These are phyloP conservation scores for Graphiopsis chlorocephala DNA, from an alignment of 2,329 filamentous ascomycete species.

Conservation along the genomic window DNA sequence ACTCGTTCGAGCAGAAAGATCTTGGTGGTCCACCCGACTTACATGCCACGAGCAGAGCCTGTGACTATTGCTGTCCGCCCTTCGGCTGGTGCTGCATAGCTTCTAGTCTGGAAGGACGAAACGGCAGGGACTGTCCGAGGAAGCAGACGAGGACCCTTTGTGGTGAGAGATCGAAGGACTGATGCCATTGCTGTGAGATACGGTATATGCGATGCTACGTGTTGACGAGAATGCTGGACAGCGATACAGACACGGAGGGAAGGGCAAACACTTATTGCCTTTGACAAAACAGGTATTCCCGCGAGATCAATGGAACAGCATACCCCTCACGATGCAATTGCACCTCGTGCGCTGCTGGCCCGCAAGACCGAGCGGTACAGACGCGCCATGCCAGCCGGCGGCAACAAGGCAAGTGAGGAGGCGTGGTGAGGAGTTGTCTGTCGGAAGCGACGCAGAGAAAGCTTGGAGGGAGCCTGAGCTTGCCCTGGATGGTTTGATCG, in stretches of 20 bases:
- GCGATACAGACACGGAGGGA: background rate
- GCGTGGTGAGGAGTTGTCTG: background rate
- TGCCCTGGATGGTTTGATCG: background rate
- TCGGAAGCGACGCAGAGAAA: background rate
- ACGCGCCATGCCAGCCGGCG: background rate
- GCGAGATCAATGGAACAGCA: background rate
- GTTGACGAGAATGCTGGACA: background rate
- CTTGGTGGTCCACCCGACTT: background rate
- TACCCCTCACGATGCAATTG: background rate
- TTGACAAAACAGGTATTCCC: background rate
- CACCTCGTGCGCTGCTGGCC: background rate
- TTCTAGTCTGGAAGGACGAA: background rate
- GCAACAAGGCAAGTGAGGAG: background rate
- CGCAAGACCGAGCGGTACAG: conserved; percentile 6
- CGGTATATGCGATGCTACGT: background rate
- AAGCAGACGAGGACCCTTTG: background rate
- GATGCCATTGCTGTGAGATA: background rate
- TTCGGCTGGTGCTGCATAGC: background rate
- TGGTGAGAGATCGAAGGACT: background rate
- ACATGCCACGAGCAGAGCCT: conserved; percentile 37
- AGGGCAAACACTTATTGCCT: background rate
- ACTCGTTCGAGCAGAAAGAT: background rate
- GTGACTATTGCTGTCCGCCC: conserved; percentile 35
- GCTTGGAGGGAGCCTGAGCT: background rate
- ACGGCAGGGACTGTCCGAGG: background rate